Evolutionary conservation across 2,329 filamentous ascomycete genomes (phyloP).

Genomic region (Seiridium unicorne): DNA sequence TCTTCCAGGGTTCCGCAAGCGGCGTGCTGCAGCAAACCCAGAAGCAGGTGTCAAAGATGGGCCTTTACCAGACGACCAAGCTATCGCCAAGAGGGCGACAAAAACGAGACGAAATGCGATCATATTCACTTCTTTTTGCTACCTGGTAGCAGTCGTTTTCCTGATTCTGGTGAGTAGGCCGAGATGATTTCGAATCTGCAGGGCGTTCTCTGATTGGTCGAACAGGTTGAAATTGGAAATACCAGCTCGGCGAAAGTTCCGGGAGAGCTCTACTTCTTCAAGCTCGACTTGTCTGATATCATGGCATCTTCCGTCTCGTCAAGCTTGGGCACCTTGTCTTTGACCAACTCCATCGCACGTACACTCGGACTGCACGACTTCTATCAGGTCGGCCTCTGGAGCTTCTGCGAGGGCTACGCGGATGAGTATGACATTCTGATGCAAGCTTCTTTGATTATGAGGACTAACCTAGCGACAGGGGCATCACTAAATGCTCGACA

Average conservation of each 20-base stretch:
- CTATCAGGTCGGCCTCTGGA: constrained; percentile 90
- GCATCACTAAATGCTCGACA: constrained; percentile 73
- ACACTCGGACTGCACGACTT: constrained; percentile 89
- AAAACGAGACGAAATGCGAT: constrained; percentile 60
- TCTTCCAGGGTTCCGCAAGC: constrained; percentile 22
- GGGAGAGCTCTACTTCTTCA: constrained; percentile 77
- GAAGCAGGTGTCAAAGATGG: constrained; percentile 18
- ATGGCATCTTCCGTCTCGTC: constrained; percentile 67
- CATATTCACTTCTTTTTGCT: constrained; percentile 64
- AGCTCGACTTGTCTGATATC: constrained; percentile 78
- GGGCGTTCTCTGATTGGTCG: constrained; percentile 11
- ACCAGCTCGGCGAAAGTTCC: constrained; percentile 61
- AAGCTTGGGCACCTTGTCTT: constrained; percentile 54
- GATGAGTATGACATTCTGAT: constrained; percentile 48
- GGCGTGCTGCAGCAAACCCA: constrained; percentile 13
- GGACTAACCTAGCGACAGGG: constrained; percentile 50
- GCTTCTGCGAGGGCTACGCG: constrained; percentile 84
- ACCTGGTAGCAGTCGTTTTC: constrained; percentile 74
- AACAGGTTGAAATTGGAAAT: constrained; percentile 68
- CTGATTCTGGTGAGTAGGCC: constrained; percentile 63
- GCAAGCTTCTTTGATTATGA: constrained; percentile 34
- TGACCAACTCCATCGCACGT: constrained; percentile 86
- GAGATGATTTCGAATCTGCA: not conserved
- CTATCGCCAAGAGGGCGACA: constrained; percentile 45
- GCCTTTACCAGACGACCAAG: constrained; percentile 13